A percentile compares a stretch with the other conserved stretches of the same genome.
These are phyloP conservation scores for Podochytrium sp. DNA, from an alignment of 192 early-diverging fungal genomes.

Conservation along the genomic window DNA sequence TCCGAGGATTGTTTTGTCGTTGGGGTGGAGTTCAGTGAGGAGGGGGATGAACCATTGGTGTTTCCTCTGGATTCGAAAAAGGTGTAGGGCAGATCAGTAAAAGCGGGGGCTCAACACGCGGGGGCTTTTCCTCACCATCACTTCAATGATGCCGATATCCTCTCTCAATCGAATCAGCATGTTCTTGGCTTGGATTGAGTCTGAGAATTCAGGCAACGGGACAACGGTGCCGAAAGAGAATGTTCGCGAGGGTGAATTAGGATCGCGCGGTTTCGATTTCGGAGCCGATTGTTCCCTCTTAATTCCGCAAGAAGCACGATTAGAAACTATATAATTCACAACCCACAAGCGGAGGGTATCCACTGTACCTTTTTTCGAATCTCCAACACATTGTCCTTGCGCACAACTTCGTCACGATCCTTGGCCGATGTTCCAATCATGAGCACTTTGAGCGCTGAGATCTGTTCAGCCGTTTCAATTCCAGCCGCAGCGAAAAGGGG, in stretches of 20 bases:
- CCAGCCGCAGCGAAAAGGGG: constrained; percentile 31
- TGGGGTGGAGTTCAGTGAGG: constrained; percentile 72
- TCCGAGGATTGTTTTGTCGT: constrained; percentile 69
- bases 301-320: neutral
- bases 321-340: no score
- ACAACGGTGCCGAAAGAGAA: constrained; percentile 66
- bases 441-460: constrained; percentile 45
- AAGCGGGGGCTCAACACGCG: neutral
- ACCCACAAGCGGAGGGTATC: no score
- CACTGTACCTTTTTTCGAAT: neutral
- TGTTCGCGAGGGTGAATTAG: constrained; percentile 23
- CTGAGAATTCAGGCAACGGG: constrained; percentile 59
- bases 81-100: neutral
- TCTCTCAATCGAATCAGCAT: constrained; percentile 69
- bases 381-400: constrained; percentile 12
- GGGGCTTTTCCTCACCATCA: constrained; percentile 30
- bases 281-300: neutral
- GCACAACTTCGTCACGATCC: constrained; percentile 40
- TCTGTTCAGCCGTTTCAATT: neutral
- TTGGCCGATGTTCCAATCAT: constrained; percentile 56
- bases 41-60: constrained; percentile 70
- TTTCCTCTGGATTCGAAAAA: constrained; percentile 28
- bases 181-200: constrained; percentile 52
- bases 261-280: neutral
- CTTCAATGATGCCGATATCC: constrained; percentile 58